Conservation (phyloP, 768 basidiomycete genomes). For the Hygrocybe punicea region DNA sequence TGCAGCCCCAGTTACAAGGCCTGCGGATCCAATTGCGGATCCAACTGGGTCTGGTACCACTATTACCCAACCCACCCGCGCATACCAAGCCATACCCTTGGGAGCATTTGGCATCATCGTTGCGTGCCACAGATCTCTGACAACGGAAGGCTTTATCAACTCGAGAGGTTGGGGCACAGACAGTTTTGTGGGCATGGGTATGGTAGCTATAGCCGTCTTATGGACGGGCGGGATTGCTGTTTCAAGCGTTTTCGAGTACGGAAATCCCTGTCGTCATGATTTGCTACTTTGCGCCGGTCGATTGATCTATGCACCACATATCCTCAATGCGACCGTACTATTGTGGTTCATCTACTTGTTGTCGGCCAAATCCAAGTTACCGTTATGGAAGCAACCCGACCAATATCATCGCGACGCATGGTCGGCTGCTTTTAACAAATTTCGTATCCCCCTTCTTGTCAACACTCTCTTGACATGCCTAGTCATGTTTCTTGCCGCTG, state of each 20-base stretch:
- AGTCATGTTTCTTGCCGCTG: background rate
- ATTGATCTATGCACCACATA: background rate
- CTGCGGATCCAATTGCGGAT: no score
- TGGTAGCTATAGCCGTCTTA: background rate
- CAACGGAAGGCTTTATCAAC: background rate
- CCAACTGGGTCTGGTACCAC: no score
- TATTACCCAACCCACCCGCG: background rate
- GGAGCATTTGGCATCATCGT: background rate
- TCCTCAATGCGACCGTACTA: background rate
- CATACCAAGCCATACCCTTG: background rate
- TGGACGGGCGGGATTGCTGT: background rate
- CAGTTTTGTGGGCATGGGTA: background rate
- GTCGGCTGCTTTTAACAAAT: background rate
- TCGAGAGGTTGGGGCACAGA: background rate
- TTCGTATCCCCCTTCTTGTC: background rate
- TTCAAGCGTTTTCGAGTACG: background rate
- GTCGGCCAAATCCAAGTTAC: background rate
- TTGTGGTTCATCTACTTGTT: background rate
- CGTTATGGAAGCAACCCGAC: background rate
- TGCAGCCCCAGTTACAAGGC: no score
- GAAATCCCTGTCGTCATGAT: background rate
- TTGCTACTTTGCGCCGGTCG: constrained; percentile 1
- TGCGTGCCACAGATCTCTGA: background rate
- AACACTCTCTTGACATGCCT: background rate
- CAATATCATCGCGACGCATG: background rate